Base-by-base conservation (phyloP, 441 rosid species). In the Theobroma grandiflorum region DNA sequence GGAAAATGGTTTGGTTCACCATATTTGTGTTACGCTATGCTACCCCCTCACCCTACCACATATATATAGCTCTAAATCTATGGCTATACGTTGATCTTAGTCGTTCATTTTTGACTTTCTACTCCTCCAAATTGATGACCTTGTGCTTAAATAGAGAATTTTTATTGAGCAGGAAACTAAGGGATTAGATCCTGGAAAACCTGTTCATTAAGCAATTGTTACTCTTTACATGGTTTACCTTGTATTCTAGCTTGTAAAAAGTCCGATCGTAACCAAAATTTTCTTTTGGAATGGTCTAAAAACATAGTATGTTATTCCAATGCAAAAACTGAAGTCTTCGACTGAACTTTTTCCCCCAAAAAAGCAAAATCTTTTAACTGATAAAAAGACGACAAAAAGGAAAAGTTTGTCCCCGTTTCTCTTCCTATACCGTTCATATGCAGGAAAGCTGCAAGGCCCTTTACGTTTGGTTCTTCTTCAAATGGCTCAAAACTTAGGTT, bases 31-130 rank as follows among this genome's bases (percentile, higher is more conserved):
- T 47, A 15, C 10, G 52, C 52, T 52, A 15, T 52, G 3, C 53
- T 49, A 49, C 14, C 18, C 4, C 14, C 52, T 47, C 53, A 15
- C 26, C 71, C 47, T 65, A 38, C 15, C 50, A 40, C 42, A 40
- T 42, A 42, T 8, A 42, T 26, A 26, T 26, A 50, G 72, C 72
- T 67, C 43, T 58, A 40, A 66, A 42, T 40, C 50, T 8, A 40
- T 18, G 50, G 31, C 31, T 26, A 26, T 26, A 1, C 31, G 31
- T 0, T 45, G 26, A 66, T n/a, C 49, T 65, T 40, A 37, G 49
- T 43, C 33, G 1, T 66, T 66, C 71, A 40, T 63, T 63, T 63
- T 42, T 9, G 10, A 66, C 71, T 66, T 66, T 42, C 71, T 66
- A n/a, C 33, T 66, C 16, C 22, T 18, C 71, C 71, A 42, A 66